These are phyloP conservation scores for Physcia stellaris DNA, from an alignment of 495 filamentous ascomycete genomes.

Conservation along the genomic window DNA sequence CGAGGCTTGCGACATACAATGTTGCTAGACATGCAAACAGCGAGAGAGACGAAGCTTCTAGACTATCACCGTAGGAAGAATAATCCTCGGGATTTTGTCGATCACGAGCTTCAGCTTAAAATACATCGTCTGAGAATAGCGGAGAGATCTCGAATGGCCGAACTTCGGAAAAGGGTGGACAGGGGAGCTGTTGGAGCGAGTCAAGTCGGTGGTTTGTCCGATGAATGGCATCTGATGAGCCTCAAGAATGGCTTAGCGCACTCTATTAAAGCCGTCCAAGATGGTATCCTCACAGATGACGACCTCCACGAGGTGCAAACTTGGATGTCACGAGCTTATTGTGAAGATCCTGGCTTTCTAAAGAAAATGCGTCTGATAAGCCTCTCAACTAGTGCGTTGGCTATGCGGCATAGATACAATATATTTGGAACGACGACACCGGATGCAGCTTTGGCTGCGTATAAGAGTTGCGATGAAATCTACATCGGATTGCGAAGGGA, in stretches of 20 bases:
- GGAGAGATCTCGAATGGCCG: constrained; percentile 1
- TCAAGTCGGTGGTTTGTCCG: not conserved
- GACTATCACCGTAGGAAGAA: too few relatives aligned
- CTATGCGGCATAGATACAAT: constrained; percentile 1
- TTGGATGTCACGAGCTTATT: constrained; percentile 1
- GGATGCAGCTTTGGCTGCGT: too few relatives aligned
- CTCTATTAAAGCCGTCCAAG: constrained; percentile 1
- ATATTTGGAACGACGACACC: too few relatives aligned
- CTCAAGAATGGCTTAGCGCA: not conserved
- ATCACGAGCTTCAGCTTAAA: constrained; percentile 1
- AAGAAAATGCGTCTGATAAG: not conserved
- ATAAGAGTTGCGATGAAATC: too few relatives aligned
- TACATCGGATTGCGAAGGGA: too few relatives aligned
- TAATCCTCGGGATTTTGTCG: too few relatives aligned
- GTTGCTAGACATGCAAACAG: constrained; percentile 2
- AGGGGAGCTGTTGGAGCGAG: constrained; percentile 1
- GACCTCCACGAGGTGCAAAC: constrained; percentile 1
- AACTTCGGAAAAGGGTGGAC: constrained; percentile 1
- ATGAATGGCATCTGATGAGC: constrained; percentile 4
- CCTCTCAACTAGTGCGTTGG: not conserved
- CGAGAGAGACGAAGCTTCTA: too few relatives aligned
- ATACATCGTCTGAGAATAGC: not conserved
- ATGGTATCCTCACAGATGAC: not conserved
- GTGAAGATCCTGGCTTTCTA: not conserved
- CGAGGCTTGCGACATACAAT: constrained; percentile 2